phyloP scores from a whole-genome alignment of 306 rosid genomes.

The Abrus precatorius region DNA sequence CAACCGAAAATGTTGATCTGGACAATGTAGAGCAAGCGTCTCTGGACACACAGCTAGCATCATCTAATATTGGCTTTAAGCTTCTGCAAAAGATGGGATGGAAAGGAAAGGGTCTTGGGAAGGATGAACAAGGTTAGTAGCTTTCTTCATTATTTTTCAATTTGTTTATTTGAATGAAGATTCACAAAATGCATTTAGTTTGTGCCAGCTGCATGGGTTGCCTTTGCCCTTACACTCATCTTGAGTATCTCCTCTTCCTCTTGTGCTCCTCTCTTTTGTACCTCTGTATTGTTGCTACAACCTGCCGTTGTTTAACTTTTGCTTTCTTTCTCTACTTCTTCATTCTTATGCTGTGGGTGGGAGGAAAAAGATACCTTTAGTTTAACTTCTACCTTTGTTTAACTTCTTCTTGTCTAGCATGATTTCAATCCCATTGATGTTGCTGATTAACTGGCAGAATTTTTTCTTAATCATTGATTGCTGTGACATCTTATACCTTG shows the following conservation, averaged over 20 bases:
- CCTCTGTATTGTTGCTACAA: not conserved
- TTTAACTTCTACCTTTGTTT: no score
- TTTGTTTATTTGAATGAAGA: constrained; percentile 1
- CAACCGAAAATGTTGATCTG: constrained; percentile 93
- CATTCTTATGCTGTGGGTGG: not conserved
- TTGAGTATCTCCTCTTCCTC: not conserved
- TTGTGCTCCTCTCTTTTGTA: not conserved
- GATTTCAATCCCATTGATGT: constrained; percentile 22
- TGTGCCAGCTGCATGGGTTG: constrained; percentile 21
- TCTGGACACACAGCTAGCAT: constrained; percentile 76
- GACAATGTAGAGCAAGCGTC: constrained; percentile 98
- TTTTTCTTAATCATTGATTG: not conserved
- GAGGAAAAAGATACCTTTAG: constrained; percentile 1
- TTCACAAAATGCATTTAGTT: not conserved
- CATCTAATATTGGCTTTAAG: constrained; percentile 91
- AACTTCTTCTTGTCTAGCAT: not conserved
- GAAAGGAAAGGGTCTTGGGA: constrained; percentile 99
- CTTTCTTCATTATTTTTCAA: not conserved
- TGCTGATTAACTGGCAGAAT: not conserved
- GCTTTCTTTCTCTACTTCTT: not conserved
- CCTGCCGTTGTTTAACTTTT: not conserved
- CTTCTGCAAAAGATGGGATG: constrained; percentile 99
- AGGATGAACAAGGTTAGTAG: constrained; percentile 90
- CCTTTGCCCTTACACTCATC: not conserved
- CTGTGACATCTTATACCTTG: constrained; percentile 10